Percentiles rank a stretch among this genome's conserved stretches.
phyloP scores from a whole-genome alignment of 805 yeast species.

The Candida saitoana region DNA sequence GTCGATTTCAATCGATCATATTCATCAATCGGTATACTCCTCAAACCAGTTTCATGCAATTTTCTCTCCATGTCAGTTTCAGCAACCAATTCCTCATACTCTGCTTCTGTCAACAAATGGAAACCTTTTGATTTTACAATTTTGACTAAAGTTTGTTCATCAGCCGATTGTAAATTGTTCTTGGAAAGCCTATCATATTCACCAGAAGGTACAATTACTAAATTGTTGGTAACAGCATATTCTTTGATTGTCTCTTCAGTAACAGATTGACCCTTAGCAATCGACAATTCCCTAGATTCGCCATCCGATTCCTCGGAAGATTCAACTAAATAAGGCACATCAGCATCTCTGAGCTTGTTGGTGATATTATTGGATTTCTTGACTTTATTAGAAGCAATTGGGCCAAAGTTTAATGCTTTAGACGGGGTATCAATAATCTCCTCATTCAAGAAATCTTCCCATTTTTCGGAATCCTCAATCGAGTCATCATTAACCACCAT shows the following conservation, averaged over 20 bases:
- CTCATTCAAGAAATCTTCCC: slow-evolving; percentile 40
- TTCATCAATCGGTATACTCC: slow-evolving; percentile 24
- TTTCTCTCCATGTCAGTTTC: slow-evolving; percentile 33
- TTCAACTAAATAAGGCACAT: slow-evolving; percentile 24
- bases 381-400: too few species aligned
- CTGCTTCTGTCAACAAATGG: slow-evolving; percentile 22
- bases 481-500: slow-evolving; percentile 25
- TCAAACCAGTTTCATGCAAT: slow-evolving; percentile 28
- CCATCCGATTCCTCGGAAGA: slow-evolving; percentile 22
- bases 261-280: background rate
- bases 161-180: slow-evolving; percentile 19
- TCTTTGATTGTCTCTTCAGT: slow-evolving; percentile 26
- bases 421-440: slow-evolving; percentile 20
- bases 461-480: slow-evolving; percentile 20
- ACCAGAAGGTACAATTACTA: slow-evolving; percentile 28
- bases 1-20: slow-evolving; percentile 6
- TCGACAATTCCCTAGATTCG: background rate
- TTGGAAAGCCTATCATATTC: slow-evolving; percentile 28
- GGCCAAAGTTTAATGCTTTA: slow-evolving; percentile 11
- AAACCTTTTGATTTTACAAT: slow-evolving; percentile 23
- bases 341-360: slow-evolving; percentile 11
- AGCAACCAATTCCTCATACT: slow-evolving; percentile 23
- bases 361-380: background rate
- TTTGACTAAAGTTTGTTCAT: slow-evolving; percentile 21
- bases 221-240: slow-evolving; percentile 31